Evolutionary conservation across 768 basidiomycete species (phyloP), one percentile per base, ranked within the genome.

Genomic region (Mycena rosella): DNA sequence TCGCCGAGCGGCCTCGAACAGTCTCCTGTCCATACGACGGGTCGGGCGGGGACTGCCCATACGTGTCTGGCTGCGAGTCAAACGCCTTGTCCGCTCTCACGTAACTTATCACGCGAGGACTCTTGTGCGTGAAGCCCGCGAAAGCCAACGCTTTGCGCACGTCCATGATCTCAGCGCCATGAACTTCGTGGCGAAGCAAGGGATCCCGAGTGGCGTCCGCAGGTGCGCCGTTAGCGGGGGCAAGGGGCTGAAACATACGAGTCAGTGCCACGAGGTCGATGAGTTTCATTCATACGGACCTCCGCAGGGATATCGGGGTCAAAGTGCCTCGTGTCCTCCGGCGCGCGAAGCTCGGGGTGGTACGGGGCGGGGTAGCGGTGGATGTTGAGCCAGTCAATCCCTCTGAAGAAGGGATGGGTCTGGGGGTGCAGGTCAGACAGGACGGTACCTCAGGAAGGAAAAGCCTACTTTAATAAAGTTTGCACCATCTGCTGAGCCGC

Each of bases 281-380:
- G 67, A 63, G 64, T 69, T 67, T 76, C 76, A 78, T 67, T 76
- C 76, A 78, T 74, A 80, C 78, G 75, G 80, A 95, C 96, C 89
- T 96, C 94, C 40, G 92, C 83, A 24, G 94, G 94, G 74, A 98
- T 98, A 78, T 97, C 95, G 59, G 92, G 89, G 78, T 99, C 96
- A 71, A 99, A 98, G 79, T 99, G 96, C 67, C 89, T 86, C 18
- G 97, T 98, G 78, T 99, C 96, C 74, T 92, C 94, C 29, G 93
- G 91, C 70, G 88, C 83, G 32, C 77, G 82, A 65, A 99, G 87
- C 69, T 96, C 90, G 32, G 97, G 98, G 66, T 88, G 89, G 84
- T 96, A 99, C 18, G 96, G 96, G 14, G 96, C 93, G 60, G 88
- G 85, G 75, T 90, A 90, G 56, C 85, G 85, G 78, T 96, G 95